A percentile compares a stretch with the other conserved stretches of the same genome.
These are phyloP conservation scores for Zygosaccharomyces bailii DNA, from an alignment of 805 yeast genomes.

Conservation along the genomic window DNA sequence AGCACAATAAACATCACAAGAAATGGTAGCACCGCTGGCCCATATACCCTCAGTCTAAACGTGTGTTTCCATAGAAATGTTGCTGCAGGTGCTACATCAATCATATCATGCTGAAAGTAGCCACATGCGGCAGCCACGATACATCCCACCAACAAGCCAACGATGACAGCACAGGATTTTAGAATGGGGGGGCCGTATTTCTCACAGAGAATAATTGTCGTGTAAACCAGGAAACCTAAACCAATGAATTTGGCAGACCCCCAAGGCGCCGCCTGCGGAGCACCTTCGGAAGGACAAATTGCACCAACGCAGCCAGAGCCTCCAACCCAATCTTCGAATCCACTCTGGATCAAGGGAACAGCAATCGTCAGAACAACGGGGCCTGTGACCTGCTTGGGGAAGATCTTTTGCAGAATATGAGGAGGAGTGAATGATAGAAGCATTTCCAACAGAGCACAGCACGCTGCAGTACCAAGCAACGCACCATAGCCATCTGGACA, in stretches of 20 bases:
- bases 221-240: constrained; percentile 77
- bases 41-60: constrained; percentile 71
- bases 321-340: constrained; percentile 84
- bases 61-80: constrained; percentile 88
- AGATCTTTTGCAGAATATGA: constrained; percentile 58
- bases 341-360: constrained; percentile 60
- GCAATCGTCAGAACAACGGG: constrained; percentile 90
- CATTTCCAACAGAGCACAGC: constrained; percentile 74
- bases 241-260: constrained; percentile 88
- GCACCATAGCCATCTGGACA: constrained; percentile 92
- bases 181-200: constrained; percentile 90
- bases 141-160: constrained; percentile 83
- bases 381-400: constrained; percentile 91
- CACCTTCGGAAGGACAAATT: constrained; percentile 47
- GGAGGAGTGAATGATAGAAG: constrained; percentile 76
- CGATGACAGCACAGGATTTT: constrained; percentile 89
- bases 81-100: constrained; percentile 72
- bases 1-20: constrained; percentile 76
- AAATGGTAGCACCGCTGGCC: constrained; percentile 82
- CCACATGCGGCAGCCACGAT: constrained; percentile 90
- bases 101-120: constrained; percentile 58
- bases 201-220: constrained; percentile 71
- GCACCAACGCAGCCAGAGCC: constrained; percentile 63
- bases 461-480: constrained; percentile 75
- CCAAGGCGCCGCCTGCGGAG: constrained; percentile 62